A percentile compares a stretch with the other conserved stretches of the same genome.
Conservation (phyloP, 2,329 filamentous ascomycete species). For the Penicillium sp. region DNA sequence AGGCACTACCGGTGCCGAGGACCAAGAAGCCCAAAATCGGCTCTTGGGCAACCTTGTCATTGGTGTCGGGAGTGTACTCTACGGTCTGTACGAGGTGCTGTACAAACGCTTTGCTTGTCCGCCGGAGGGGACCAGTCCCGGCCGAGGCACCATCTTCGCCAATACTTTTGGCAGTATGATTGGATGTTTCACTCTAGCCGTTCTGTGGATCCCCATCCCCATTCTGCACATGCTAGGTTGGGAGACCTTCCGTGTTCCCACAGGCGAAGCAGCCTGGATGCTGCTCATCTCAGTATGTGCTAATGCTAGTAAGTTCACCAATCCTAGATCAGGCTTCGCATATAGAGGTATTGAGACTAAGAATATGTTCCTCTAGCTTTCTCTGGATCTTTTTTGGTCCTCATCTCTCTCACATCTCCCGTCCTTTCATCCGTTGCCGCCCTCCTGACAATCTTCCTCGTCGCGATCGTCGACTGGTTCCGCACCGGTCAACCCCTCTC, state of each 20-base stretch:
- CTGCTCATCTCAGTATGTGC: slow-evolving; percentile 78
- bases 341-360: slow-evolving; percentile 5
- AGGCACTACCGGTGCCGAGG: slow-evolving; percentile 30
- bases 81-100: slow-evolving; percentile 94
- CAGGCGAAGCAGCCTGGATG: slow-evolving; percentile 76
- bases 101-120: slow-evolving; percentile 95
- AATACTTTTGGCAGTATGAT: slow-evolving; percentile 90
- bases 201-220: slow-evolving; percentile 91
- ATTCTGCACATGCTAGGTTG: slow-evolving; percentile 76
- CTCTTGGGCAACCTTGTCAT: slow-evolving; percentile 90
- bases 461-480: slow-evolving; percentile 88
- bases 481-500: slow-evolving; percentile 77
- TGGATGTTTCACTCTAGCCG: slow-evolving; percentile 78
- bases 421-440: slow-evolving; percentile 92
- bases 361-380: slow-evolving; percentile 58
- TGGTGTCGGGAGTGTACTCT: slow-evolving; percentile 84
- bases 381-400: slow-evolving; percentile 86
- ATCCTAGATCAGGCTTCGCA: background rate
- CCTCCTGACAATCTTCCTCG: slow-evolving; percentile 93
- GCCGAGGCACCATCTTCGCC: slow-evolving; percentile 93
- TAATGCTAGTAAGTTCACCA: slow-evolving; percentile 69
- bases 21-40: slow-evolving; percentile 64
- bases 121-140: slow-evolving; percentile 80
- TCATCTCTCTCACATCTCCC: slow-evolving; percentile 90
- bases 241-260: slow-evolving; percentile 82